These are phyloP conservation scores for Suhomyces bolitotheri DNA, from an alignment of 1,139 yeast genomes.

Conservation along the genomic window DNA sequence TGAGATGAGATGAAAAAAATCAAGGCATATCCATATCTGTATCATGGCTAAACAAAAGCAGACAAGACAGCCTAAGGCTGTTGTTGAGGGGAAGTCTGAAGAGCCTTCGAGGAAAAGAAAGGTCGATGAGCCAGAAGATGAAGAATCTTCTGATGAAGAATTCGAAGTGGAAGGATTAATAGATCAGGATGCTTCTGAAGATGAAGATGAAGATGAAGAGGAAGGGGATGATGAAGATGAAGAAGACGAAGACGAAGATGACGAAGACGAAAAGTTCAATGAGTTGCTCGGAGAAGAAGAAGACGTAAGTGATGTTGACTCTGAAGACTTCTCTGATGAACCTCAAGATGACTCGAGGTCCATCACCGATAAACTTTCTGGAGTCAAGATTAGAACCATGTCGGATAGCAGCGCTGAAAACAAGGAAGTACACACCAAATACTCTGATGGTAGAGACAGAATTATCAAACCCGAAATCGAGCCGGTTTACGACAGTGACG, in stretches of 20 bases:
- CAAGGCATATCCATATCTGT: not conserved
- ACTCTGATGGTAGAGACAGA: constrained; percentile 80
- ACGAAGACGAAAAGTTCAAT: constrained; percentile 65
- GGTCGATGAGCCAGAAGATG: constrained; percentile 21
- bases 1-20: constrained; percentile 13
- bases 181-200: constrained; percentile 22
- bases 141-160: constrained; percentile 27
- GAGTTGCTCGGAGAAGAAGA: constrained; percentile 54
- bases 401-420: constrained; percentile 36
- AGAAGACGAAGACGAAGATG: constrained; percentile 35
- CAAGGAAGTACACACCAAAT: constrained; percentile 46
- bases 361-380: constrained; percentile 56
- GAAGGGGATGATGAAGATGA: constrained; percentile 27
- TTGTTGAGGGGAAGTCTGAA: constrained; percentile 7
- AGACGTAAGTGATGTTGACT: constrained; percentile 36
- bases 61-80: constrained; percentile 8
- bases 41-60: constrained; percentile 11
- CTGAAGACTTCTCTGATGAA: constrained; percentile 50
- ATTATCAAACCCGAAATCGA: constrained; percentile 83
- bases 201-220: constrained; percentile 18
- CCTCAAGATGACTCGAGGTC: constrained; percentile 50
- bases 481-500: constrained; percentile 92
- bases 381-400: constrained; percentile 51
- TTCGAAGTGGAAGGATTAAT: constrained; percentile 32
- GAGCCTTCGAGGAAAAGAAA: constrained; percentile 19